Conservation (phyloP, 2,329 filamentous ascomycete species). For the Byssochlamys sp. region DNA sequence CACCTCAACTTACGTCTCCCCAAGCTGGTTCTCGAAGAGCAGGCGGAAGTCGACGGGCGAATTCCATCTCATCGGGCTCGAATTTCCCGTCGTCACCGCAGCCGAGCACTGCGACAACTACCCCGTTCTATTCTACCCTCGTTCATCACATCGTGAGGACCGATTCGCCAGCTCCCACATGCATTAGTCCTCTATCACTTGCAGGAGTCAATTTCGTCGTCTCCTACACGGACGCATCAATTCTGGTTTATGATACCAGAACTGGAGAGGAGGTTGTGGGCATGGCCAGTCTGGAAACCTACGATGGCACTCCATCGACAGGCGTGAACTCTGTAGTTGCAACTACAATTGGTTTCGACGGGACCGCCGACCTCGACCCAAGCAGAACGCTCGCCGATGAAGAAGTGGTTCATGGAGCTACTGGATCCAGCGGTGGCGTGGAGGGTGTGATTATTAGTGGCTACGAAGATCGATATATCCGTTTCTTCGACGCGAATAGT, state of each 20-base stretch:
- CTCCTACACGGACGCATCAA: conserved; percentile 78
- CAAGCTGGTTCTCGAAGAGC: conserved; percentile 62
- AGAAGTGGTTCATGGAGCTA: conserved; percentile 70
- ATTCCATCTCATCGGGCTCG: conserved; percentile 89
- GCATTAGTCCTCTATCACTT: conserved; percentile 77
- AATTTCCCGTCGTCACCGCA: conserved; percentile 85
- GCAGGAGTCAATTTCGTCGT: conserved; percentile 85
- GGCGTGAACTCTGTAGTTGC: conserved; percentile 86
- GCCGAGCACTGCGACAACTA: conserved; percentile 72
- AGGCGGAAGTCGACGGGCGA: conserved; percentile 70
- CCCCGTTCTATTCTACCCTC: conserved; percentile 77
- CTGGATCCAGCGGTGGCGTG: conserved; percentile 68
- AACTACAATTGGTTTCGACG: conserved; percentile 71
- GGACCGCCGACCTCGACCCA: conserved; percentile 50
- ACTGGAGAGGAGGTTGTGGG: conserved; percentile 82
- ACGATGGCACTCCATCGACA: conserved; percentile 72
- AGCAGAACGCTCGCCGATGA: conserved; percentile 57
- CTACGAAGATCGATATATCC: conserved; percentile 89
- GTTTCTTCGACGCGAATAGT: conserved; percentile 97
- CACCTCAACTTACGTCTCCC: conserved; percentile 74
- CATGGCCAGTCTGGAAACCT: conserved; percentile 91
- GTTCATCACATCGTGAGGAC: conserved; percentile 73
- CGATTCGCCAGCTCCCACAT: conserved; percentile 68
- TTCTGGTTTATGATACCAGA: conserved; percentile 83
- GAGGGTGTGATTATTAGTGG: conserved; percentile 93